Conservation (phyloP, 192 early-diverging fungal genomes). For the Thamnidium elegans region DNA sequence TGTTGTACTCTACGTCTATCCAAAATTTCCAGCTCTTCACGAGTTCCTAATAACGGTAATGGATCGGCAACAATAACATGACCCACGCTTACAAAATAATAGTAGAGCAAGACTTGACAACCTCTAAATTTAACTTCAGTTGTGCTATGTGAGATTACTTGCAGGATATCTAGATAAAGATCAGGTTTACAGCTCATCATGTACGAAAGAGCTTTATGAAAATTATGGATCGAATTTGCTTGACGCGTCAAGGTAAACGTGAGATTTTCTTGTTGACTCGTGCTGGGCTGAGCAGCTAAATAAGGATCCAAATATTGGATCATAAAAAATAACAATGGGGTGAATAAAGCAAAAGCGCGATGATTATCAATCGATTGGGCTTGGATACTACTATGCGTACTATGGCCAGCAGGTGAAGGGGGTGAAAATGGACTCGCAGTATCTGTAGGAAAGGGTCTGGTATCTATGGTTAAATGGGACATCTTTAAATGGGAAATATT, state of each 20-base stretch:
- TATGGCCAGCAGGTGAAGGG: slow-evolving; percentile 34
- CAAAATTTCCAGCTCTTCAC: slow-evolving; percentile 22
- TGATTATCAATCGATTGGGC: slow-evolving; percentile 36
- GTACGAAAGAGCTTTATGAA: slow-evolving; percentile 45
- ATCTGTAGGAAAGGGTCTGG: slow-evolving; percentile 6
- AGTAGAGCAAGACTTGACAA: slow-evolving; percentile 43
- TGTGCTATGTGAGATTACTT: slow-evolving; percentile 48
- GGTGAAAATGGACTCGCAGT: not conserved
- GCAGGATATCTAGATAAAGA: slow-evolving; percentile 47
- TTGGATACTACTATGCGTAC: slow-evolving; percentile 29
- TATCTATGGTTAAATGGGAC: slow-evolving; percentile 30
- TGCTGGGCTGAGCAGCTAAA: slow-evolving; percentile 12
- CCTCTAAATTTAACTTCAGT: slow-evolving; percentile 30
- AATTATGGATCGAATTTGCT: slow-evolving; percentile 39
- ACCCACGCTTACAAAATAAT: slow-evolving; percentile 42
- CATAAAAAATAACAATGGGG: slow-evolving; percentile 44
- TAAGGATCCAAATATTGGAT: slow-evolving; percentile 47
- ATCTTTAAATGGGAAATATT: not conserved
- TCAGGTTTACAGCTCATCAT: slow-evolving; percentile 49
- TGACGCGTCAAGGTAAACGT: slow-evolving; percentile 14
- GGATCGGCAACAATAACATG: slow-evolving; percentile 43
- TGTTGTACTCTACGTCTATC: slow-evolving; percentile 24
- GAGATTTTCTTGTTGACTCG: slow-evolving; percentile 1
- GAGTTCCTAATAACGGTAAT: slow-evolving; percentile 30
- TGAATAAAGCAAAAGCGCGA: slow-evolving; percentile 47